Percentiles rank a stretch among this genome's conserved stretches.
phyloP scores from a whole-genome alignment of 1,284 basidiomycete species.

The Trametes versicolor region DNA sequence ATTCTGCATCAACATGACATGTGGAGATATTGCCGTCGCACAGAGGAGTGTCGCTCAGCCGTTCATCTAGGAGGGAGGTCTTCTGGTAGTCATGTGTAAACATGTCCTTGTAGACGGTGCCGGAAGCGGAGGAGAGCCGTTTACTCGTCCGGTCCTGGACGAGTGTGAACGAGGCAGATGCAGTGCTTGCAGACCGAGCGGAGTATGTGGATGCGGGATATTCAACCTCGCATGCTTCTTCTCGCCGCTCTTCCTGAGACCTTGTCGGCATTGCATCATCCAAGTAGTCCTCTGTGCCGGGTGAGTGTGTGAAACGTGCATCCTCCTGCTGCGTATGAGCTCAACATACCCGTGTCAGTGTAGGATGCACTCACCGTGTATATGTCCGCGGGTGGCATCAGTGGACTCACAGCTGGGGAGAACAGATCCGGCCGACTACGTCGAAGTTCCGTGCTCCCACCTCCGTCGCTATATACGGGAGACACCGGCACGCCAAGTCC shows the following conservation, averaged over 20 bases:
- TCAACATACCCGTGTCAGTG: not conserved
- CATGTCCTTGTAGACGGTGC: conserved; percentile 1
- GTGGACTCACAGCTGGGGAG: conserved; percentile 3
- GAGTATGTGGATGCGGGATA: conserved; percentile 17
- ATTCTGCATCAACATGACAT: not conserved
- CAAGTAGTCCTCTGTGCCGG: not conserved
- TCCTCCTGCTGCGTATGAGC: no score
- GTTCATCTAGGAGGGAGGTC: not conserved
- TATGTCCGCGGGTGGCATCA: not conserved
- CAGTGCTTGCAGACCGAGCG: conserved; percentile 9
- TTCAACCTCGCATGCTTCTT: not conserved
- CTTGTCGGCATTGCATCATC: not conserved
- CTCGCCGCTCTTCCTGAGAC: not conserved
- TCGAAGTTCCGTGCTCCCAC: not conserved
- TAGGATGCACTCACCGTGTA: not conserved
- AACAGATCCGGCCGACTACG: not conserved
- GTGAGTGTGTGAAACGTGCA: not conserved
- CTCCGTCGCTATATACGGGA: not conserved
- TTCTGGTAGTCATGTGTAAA: not conserved
- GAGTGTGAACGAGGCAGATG: conserved; percentile 24
- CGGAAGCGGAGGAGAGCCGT: conserved; percentile 13
- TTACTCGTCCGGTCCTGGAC: conserved; percentile 29
- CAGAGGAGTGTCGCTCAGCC: not conserved
- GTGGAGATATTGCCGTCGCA: not conserved
- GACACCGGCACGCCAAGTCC: not conserved